phyloP scores from a whole-genome alignment of 2,329 filamentous ascomycete genomes.

The Fusarium nisikadoi region DNA sequence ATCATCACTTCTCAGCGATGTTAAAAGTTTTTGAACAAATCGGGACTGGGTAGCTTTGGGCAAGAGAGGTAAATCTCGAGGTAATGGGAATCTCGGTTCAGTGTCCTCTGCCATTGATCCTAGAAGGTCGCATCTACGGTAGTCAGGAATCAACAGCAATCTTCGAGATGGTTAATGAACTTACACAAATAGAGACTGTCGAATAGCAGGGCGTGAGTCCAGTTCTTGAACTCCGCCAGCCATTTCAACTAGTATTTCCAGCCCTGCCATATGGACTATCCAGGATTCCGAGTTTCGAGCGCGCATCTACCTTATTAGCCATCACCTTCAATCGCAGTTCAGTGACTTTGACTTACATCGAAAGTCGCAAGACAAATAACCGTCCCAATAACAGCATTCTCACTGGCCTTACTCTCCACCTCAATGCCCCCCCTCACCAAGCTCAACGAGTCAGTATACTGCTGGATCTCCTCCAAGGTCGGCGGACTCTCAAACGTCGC shows the following conservation, averaged over 20 bases:
- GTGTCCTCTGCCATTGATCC: constrained; percentile 29
- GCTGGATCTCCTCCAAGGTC: constrained; percentile 13
- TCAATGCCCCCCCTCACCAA: constrained; percentile 20
- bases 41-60: neutral
- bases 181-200: constrained; percentile 33
- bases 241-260: constrained; percentile 20
- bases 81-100: constrained; percentile 18
- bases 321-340: fast-evolving
- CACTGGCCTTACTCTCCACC: neutral
- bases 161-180: too few relatives aligned
- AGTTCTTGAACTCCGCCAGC: constrained; percentile 21
- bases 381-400: constrained; percentile 29
- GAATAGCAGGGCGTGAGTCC: constrained; percentile 13
- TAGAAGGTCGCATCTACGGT: constrained; percentile 22
- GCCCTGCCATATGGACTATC: constrained; percentile 32
- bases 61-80: fast-evolving
- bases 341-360: constrained; percentile 17
- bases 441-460: constrained; percentile 32
- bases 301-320: constrained; percentile 23
- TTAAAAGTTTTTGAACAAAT: neutral
- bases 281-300: constrained; percentile 21
- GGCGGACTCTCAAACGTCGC: neutral
- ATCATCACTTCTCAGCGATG: neutral
- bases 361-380: constrained; percentile 33
- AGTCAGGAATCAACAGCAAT: neutral